phyloP scores from a whole-genome alignment of 345 rosid species.

The Excoecaria agallocha region DNA sequence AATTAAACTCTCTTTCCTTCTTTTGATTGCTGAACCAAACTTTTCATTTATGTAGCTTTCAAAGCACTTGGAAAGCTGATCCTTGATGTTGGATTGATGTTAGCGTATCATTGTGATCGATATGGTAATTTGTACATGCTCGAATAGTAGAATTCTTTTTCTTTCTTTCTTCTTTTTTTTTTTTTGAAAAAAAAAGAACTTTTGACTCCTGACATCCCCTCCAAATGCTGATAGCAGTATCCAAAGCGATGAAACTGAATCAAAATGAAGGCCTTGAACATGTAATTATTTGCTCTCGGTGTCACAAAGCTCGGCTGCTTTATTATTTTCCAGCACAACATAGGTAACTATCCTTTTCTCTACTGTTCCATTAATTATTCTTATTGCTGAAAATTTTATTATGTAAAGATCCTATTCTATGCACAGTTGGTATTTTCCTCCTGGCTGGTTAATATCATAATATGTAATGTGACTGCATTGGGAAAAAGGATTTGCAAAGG shows the following conservation, averaged over 20 bases:
- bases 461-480: constrained; percentile 6
- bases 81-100: constrained; percentile 71
- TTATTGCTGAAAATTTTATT: neutral
- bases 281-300: constrained; percentile 64
- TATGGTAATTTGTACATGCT: constrained; percentile 50
- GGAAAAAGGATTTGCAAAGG: neutral
- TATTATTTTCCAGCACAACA: constrained; percentile 74
- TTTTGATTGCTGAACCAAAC: constrained; percentile 8
- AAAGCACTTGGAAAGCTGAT: constrained; percentile 83
- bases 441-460: constrained; percentile 1
- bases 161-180: neutral
- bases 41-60: constrained; percentile 53
- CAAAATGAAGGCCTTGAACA: constrained; percentile 62
- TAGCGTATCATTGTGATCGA: constrained; percentile 84
- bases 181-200: too few species aligned
- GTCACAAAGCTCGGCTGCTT: constrained; percentile 91
- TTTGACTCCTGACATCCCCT: neutral
- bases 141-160: neutral
- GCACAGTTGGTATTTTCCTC: neutral
- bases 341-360: constrained; percentile 36
- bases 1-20: neutral
- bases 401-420: neutral
- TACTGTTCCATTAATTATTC: neutral
- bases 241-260: constrained; percentile 43
- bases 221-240: constrained; percentile 40